Evolutionary conservation across 2,329 filamentous ascomycete species (phyloP).

Genomic region (Corynespora cassiicola): DNA sequence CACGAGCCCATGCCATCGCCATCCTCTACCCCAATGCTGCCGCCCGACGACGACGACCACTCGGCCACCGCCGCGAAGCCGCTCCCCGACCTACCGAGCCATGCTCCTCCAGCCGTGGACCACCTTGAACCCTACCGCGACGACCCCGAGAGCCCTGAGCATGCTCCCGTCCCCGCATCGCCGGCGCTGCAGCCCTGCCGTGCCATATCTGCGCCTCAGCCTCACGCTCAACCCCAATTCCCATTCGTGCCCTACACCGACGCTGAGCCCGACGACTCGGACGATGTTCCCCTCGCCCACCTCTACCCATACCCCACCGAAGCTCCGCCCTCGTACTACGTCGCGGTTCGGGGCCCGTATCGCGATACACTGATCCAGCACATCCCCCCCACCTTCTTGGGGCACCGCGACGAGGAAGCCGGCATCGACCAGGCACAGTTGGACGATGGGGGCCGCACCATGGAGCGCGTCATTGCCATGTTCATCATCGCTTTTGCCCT

Average conservation of each 20-base stretch:
- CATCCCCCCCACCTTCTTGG: slow-evolving; percentile 16
- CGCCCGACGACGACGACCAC: too few species aligned
- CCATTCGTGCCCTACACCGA: slow-evolving; percentile 1
- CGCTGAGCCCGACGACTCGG: slow-evolving; percentile 20
- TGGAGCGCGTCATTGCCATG: slow-evolving; percentile 34
- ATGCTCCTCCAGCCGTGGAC: too few species aligned
- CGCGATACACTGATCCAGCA: slow-evolving; percentile 33
- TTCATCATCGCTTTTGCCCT: too few species aligned
- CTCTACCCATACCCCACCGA: slow-evolving; percentile 31
- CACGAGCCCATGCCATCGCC: too few species aligned
- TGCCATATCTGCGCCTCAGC: too few species aligned
- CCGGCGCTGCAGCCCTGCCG: too few species aligned
- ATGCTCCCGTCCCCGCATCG: too few species aligned
- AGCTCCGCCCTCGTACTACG: slow-evolving; percentile 33
- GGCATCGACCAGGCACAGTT: slow-evolving; percentile 13
- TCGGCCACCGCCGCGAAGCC: too few species aligned
- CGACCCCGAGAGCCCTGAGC: too few species aligned
- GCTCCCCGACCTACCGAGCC: too few species aligned
- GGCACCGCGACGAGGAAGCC: slow-evolving; percentile 21
- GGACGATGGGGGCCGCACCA: slow-evolving; percentile 31
- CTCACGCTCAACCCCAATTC: neutral
- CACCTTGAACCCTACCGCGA: too few species aligned
- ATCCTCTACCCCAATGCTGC: too few species aligned
- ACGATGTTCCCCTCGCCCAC: slow-evolving; percentile 37
- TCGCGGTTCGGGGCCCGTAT: slow-evolving; percentile 31